A percentile compares a stretch with the other conserved stretches of the same genome.
Conservation (phyloP, 2,329 filamentous ascomycete genomes). For the Anthostomella pinea region DNA sequence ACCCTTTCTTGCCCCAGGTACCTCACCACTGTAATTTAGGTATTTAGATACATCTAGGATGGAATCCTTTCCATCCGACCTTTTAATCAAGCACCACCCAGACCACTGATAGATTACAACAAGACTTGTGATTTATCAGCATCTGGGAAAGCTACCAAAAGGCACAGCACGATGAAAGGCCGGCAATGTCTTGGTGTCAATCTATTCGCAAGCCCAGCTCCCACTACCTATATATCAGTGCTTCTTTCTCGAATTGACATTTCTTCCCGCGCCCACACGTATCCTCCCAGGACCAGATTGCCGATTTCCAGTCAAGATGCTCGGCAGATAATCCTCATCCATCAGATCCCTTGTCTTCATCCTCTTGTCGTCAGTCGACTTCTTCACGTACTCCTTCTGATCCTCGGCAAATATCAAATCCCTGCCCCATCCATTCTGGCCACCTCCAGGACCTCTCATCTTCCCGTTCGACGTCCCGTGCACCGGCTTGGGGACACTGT, state of each 20-base stretch:
- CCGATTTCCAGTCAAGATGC: conserved; percentile 78
- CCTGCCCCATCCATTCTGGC: conserved; percentile 82
- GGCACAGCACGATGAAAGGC: too few species aligned
- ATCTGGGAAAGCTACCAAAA: too few species aligned
- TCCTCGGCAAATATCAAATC: conserved; percentile 87
- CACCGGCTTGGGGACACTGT: conserved; percentile 86
- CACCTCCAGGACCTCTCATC: conserved; percentile 62
- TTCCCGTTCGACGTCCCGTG: conserved; percentile 80
- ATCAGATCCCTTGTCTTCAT: conserved; percentile 77
- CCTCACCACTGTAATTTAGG: too few species aligned
- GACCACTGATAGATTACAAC: too few species aligned
- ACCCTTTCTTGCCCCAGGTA: too few species aligned
- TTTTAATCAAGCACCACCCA: too few species aligned
- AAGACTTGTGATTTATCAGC: too few species aligned
- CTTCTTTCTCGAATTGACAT: conserved; percentile 76
- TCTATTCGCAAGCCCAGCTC: too few species aligned
- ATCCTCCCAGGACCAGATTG: conserved; percentile 60
- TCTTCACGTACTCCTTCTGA: conserved; percentile 84
- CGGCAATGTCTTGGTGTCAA: conserved; percentile 15
- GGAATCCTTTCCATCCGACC: too few species aligned
- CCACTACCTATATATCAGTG: too few species aligned
- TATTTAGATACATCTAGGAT: too few species aligned
- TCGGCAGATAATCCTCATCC: conserved; percentile 90
- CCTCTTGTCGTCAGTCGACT: conserved; percentile 61
- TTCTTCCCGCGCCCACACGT: conserved; percentile 80